These are phyloP conservation scores for Dendrobium nobile DNA, from an alignment of 106 monocot species.

Conservation along the genomic window DNA sequence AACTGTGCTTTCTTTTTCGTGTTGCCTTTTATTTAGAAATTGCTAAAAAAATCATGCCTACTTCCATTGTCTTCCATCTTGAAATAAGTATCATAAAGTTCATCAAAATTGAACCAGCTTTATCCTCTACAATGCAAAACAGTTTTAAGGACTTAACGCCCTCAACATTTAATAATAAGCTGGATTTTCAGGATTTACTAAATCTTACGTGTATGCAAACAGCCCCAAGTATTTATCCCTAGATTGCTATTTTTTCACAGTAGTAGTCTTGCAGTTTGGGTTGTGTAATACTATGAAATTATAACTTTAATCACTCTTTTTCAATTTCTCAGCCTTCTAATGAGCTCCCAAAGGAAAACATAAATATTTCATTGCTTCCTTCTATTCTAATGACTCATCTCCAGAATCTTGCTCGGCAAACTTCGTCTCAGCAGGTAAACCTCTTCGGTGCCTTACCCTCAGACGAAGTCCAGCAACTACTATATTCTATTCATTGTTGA, in stretches of 20 bases:
- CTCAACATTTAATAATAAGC: background rate
- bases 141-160: background rate
- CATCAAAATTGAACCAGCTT: no score
- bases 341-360: background rate
- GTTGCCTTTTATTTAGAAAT: no score
- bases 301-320: background rate
- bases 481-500: background rate
- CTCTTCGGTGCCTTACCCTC: background rate
- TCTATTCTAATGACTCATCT: slow-evolving; percentile 3
- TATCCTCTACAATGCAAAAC: background rate
- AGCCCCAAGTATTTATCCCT: background rate
- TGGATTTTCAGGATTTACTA: background rate
- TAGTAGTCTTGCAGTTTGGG: background rate
- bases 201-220: background rate
- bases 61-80: no score
- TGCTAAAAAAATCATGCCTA: background rate
- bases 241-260: background rate
- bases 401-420: slow-evolving; percentile 1
- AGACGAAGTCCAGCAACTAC: background rate
- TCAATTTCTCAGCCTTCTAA: background rate
- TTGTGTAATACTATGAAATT: background rate
- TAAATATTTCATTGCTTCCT: slow-evolving; percentile 3
- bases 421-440: background rate
- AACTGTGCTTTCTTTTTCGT: no score
- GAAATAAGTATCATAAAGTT: no score